These are phyloP conservation scores for Luzula sylvatica DNA, from an alignment of 176 grass and related monocot genomes.

Conservation along the genomic window DNA sequence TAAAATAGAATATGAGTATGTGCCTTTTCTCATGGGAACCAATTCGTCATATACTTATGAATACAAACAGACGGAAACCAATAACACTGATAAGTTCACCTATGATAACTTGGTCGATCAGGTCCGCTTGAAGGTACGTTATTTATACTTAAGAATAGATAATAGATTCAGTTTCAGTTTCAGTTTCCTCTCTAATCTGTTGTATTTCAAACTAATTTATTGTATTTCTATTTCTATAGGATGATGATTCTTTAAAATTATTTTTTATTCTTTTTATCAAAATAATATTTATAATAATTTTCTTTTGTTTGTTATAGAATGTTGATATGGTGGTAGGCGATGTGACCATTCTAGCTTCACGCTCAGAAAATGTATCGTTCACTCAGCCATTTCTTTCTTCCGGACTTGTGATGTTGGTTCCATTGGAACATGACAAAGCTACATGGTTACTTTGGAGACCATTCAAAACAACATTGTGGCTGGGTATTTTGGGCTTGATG, in stretches of 20 bases:
- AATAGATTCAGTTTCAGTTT: too few species aligned
- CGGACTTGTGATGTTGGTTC: conserved; percentile 23
- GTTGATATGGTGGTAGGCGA: conserved; percentile 26
- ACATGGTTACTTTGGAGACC: conserved; percentile 12
- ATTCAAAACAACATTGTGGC: conserved; percentile 19
- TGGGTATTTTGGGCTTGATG: not conserved
- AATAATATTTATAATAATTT: not conserved
- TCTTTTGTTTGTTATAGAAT: conserved; percentile 4
- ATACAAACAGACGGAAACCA: too few species aligned
- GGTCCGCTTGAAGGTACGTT: conserved; percentile 16
- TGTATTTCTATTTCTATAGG: not conserved
- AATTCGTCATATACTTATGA: not conserved
- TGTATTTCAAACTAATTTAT: not conserved
- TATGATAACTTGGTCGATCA: conserved; percentile 21
- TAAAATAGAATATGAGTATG: conserved; percentile 16
- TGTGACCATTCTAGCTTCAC: conserved; percentile 15
- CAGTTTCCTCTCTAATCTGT: not conserved
- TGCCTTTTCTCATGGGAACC: not conserved
- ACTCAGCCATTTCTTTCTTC: conserved; percentile 28
- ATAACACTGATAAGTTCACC: too few species aligned
- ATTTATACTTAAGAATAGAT: not conserved
- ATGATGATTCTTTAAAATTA: not conserved
- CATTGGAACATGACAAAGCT: not conserved
- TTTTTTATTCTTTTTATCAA: not conserved
- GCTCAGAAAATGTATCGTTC: conserved; percentile 11